phyloP scores from a whole-genome alignment of 148 eudicot species.

The Rhododendron simsii region DNA sequence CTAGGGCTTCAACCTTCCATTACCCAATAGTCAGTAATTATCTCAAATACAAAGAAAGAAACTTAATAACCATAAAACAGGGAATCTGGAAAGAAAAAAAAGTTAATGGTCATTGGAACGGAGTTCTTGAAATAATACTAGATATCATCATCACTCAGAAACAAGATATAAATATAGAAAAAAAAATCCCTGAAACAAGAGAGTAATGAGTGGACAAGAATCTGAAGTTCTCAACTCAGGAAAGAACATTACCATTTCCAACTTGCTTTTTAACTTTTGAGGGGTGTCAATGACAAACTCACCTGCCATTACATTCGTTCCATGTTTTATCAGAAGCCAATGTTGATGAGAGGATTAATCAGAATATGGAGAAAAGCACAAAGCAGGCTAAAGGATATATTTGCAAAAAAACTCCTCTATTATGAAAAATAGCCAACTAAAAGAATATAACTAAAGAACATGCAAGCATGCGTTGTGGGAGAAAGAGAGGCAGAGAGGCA shows the following conservation, averaged over 20 bases:
- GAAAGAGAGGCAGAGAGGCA: not conserved
- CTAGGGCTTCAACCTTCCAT: slow-evolving; percentile 88
- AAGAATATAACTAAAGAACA: not conserved
- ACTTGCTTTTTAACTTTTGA: slow-evolving; percentile 76
- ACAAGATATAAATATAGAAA: not conserved
- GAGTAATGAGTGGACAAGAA: not conserved
- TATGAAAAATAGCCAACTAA: not conserved
- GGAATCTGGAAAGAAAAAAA: not conserved
- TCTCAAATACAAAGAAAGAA: not conserved
- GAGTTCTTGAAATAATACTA: slow-evolving; percentile 2
- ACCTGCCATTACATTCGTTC: slow-evolving; percentile 46
- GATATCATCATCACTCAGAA: not conserved
- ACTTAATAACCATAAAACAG: not conserved
- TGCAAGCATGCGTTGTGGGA: not conserved
- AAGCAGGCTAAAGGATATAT: not conserved
- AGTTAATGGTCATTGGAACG: not conserved
- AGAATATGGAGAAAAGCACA: not conserved
- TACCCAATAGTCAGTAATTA: slow-evolving; percentile 9
- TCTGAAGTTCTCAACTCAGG: not conserved
- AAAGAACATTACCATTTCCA: slow-evolving; percentile 73
- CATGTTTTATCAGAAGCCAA: not conserved
- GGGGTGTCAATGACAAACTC: slow-evolving; percentile 95
- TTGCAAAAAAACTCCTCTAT: not conserved
- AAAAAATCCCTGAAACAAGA: not conserved
- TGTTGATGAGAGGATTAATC: not conserved